Conservation (phyloP, 306 rosid species). For the Erythrophleum fordii region DNA sequence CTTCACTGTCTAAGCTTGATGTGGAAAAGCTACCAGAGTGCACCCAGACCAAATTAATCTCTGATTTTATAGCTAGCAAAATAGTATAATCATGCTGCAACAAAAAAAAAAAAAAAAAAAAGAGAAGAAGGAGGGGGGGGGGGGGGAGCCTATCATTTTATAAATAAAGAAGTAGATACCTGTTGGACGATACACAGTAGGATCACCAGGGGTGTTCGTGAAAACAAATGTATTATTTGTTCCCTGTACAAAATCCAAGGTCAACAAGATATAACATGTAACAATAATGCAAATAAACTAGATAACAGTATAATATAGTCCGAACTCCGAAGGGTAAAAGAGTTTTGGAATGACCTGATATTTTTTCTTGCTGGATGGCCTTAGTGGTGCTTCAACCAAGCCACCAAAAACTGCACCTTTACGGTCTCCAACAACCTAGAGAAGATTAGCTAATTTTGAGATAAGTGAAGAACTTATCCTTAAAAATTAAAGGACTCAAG, state of each 20-base stretch:
- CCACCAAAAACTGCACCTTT: constrained; percentile 95
- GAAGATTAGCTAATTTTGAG: constrained; percentile 21
- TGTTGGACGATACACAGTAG: constrained; percentile 82
- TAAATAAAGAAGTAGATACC: constrained; percentile 49
- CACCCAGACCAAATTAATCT: constrained; percentile 9
- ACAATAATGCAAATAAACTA: constrained; percentile 33
- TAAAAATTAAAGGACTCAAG: constrained; percentile 12
- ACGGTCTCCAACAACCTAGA: constrained; percentile 85
- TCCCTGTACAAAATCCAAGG: constrained; percentile 70
- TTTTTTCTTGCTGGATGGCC: constrained; percentile 68
- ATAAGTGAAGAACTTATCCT: background rate
- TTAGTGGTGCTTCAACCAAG: constrained; percentile 90
- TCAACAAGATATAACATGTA: constrained; percentile 36
- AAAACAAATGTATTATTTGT: constrained; percentile 80
- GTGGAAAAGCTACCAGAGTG: background rate
- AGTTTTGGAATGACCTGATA: constrained; percentile 74
- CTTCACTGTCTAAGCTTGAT: background rate
- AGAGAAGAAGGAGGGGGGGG: no score
- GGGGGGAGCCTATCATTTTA: background rate
- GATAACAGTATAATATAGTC: constrained; percentile 3
- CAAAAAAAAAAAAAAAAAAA: constrained; percentile 32
- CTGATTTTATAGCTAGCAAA: constrained; percentile 22
- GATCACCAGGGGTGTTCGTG: constrained; percentile 69
- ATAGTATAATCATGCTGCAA: background rate
- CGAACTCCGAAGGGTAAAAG: constrained; percentile 9